phyloP scores from a whole-genome alignment of 495 filamentous ascomycete genomes.

The Usnea hakonensis region DNA sequence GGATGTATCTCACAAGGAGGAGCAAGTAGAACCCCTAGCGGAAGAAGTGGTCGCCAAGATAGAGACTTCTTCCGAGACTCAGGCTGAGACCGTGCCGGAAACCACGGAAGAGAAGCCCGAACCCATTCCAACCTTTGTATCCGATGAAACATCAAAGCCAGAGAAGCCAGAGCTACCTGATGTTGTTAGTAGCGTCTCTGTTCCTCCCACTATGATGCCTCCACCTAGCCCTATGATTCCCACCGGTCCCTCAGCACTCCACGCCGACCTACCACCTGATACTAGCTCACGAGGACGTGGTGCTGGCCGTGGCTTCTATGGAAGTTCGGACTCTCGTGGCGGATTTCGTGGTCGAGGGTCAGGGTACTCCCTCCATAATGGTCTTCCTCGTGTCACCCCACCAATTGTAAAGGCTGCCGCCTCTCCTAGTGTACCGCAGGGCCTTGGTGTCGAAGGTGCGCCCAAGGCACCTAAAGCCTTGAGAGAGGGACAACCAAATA shows the following conservation, averaged over 20 bases:
- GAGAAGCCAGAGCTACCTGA: constrained; percentile 6
- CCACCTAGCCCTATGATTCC: constrained; percentile 24
- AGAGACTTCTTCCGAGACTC: constrained; percentile 18
- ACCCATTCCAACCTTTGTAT: constrained; percentile 16
- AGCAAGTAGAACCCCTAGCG: constrained; percentile 6
- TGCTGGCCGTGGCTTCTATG: constrained; percentile 17
- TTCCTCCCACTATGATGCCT: constrained; percentile 21
- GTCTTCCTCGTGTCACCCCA: constrained; percentile 16
- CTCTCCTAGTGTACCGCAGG: constrained; percentile 36
- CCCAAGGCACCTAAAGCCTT: constrained; percentile 92
- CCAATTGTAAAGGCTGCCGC: constrained; percentile 20
- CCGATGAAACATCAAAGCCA: constrained; percentile 12
- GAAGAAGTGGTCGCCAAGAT: constrained; percentile 15
- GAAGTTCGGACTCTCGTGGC: constrained; percentile 24
- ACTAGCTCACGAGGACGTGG: constrained; percentile 16
- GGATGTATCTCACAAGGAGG: constrained; percentile 13
- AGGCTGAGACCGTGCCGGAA: constrained; percentile 10
- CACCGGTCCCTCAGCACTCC: constrained; percentile 20
- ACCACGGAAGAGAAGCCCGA: constrained; percentile 18
- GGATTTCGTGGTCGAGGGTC: constrained; percentile 27
- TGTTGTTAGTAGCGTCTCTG: background rate
- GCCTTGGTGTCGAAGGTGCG: constrained; percentile 64
- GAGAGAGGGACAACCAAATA: constrained; percentile 76
- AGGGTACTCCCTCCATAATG: constrained; percentile 16
- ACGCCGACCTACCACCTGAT: constrained; percentile 13